Percentiles rank a stretch among this genome's conserved stretches.
Evolutionary conservation across 75 land plant species (phyloP).

Genomic region (Adiantum capillusveneris): DNA sequence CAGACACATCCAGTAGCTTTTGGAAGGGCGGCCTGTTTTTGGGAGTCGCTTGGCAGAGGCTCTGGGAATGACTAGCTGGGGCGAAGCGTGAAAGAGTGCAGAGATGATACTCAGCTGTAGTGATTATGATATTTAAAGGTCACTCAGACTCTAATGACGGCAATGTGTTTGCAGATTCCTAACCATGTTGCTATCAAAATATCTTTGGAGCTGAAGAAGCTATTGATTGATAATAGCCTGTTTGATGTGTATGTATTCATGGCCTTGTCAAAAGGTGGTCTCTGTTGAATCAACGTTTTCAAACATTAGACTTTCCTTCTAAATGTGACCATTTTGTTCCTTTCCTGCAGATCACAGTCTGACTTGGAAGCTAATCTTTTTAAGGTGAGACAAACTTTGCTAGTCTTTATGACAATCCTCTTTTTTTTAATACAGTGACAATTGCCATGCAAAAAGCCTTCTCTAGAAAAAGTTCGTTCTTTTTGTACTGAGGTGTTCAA

Average conservation of each 20-base stretch:
- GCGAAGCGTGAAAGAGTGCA: too few relatives aligned
- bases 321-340: not conserved
- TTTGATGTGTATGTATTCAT: slow-evolving; percentile 72
- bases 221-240: slow-evolving; percentile 89
- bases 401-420: too few relatives aligned
- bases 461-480: not conserved
- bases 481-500: not conserved
- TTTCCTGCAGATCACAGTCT: slow-evolving; percentile 72
- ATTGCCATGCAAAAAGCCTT: not conserved
- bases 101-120: too few relatives aligned
- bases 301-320: not conserved
- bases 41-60: too few relatives aligned
- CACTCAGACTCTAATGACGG: too few relatives aligned
- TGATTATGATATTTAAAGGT: too few relatives aligned
- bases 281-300: too few relatives aligned
- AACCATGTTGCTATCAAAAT: slow-evolving; percentile 96
- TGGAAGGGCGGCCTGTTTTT: too few relatives aligned
- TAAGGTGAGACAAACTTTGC: slow-evolving; percentile 44
- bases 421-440: not conserved
- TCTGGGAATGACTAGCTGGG: too few relatives aligned
- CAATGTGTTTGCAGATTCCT: slow-evolving; percentile 65
- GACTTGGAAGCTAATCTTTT: slow-evolving; percentile 95
- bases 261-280: not conserved
- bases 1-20: too few relatives aligned
- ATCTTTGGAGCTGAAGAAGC: slow-evolving; percentile 89